These are phyloP conservation scores for Skeletonema tropicum DNA, from an alignment of 108 stramenopile species.

Conservation along the genomic window DNA sequence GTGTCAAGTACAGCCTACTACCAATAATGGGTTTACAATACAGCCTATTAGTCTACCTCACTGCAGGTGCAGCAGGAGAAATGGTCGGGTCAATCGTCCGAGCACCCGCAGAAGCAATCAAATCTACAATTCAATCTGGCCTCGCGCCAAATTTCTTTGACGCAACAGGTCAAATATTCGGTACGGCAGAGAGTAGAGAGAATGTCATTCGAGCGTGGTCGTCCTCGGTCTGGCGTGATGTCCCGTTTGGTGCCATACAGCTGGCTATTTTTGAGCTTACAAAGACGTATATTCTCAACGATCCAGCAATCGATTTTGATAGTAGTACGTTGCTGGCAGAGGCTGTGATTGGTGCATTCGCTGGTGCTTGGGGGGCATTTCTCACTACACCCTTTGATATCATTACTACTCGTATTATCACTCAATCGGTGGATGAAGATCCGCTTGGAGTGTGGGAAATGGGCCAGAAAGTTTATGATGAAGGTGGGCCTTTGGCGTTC, in stretches of 20 bases:
- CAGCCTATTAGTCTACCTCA: constrained; percentile 37
- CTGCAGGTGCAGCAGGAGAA: constrained; percentile 50
- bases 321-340: constrained; percentile 35
- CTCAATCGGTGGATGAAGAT: constrained; percentile 18
- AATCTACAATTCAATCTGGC: constrained; percentile 35
- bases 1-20: constrained; percentile 18
- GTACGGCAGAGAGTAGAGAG: constrained; percentile 14
- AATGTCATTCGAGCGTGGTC: constrained; percentile 38
- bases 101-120: constrained; percentile 51
- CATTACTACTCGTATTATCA: constrained; percentile 45
- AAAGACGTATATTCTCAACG: constrained; percentile 34
- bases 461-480: constrained; percentile 16
- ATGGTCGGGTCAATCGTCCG: constrained; percentile 34
- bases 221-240: constrained; percentile 26
- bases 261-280: constrained; percentile 45
- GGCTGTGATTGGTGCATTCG: constrained; percentile 42
- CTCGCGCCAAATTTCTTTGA: constrained; percentile 14
- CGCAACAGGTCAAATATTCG: constrained; percentile 9
- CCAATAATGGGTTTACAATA: constrained; percentile 9
- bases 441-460: constrained; percentile 16
- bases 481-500: constrained; percentile 36
- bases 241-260: constrained; percentile 51
- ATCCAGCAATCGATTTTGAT: constrained; percentile 39
- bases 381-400: constrained; percentile 44
- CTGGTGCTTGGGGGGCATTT: constrained; percentile 38